phyloP scores from a whole-genome alignment of 148 eudicot species.

The Suaeda aralocaspica region DNA sequence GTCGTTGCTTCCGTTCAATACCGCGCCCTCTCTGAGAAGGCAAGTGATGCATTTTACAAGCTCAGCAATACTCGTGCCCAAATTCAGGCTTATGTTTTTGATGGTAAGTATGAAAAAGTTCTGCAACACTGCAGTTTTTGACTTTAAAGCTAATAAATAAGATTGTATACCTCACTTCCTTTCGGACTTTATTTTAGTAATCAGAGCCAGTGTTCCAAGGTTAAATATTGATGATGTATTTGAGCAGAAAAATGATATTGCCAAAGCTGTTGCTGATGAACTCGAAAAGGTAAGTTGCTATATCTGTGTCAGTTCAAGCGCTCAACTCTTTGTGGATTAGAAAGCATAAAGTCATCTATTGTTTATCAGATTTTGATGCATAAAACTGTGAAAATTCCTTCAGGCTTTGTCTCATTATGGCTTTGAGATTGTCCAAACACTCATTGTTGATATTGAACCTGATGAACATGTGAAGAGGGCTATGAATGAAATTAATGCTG shows the following conservation, averaged over 20 bases:
- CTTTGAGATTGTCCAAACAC: conserved; percentile 40
- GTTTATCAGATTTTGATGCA: not conserved
- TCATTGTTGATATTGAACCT: conserved; percentile 41
- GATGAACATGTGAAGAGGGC: conserved; percentile 46
- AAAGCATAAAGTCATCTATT: not conserved
- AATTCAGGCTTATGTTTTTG: conserved; percentile 55
- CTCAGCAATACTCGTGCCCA: conserved; percentile 46
- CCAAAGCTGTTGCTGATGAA: conserved; percentile 36
- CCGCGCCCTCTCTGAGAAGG: conserved; percentile 43
- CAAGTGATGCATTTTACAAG: conserved; percentile 52
- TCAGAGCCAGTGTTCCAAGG: conserved; percentile 38
- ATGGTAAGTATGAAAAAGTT: conserved; percentile 39
- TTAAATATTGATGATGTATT: conserved; percentile 34
- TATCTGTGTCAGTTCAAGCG: not conserved
- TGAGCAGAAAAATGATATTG: conserved; percentile 41
- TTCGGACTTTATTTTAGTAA: conserved; percentile 25
- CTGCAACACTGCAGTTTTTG: not conserved
- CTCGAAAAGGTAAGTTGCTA: conserved; percentile 32
- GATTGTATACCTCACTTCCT: not conserved
- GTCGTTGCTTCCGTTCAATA: conserved; percentile 53
- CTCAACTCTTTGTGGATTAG: not conserved
- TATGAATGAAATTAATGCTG: conserved; percentile 49
- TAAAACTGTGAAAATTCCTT: not conserved
- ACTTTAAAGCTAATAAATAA: not conserved
- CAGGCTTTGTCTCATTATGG: conserved; percentile 45